Base-by-base conservation (phyloP, 306 rosid species). In the Benincasa hispida region DNA sequence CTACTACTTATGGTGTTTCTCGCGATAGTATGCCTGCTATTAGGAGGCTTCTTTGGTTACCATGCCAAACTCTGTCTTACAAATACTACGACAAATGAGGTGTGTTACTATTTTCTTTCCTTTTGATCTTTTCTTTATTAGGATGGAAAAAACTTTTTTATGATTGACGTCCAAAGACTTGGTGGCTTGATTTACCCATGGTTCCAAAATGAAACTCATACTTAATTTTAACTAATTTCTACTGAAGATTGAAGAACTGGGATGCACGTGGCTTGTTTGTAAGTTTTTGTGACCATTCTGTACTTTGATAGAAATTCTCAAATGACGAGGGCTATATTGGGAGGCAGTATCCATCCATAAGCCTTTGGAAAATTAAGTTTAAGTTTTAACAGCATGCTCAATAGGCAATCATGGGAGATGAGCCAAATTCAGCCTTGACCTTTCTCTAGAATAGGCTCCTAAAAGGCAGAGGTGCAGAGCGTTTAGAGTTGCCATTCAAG, bases 81-180 rank as follows among this genome's bases (percentile, higher is more conserved):
- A 78, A 92, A 94, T 79, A 92, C 92, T 55, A 94, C 99, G 73
- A 89, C 97, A n/a, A 92, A 92, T 47, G 99, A 94, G 99, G 99
- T 94, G 65, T 75, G 51, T 54, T 74, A 32, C 39, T 28, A 28
- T 28, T 86, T 79, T 67, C 45, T 47, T 22, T 78, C 28, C 13
- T 6, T 50, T 27, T 12, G 19, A 7, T 42, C 27, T 34, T 12
- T 45, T 62, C 22, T 22, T 6, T 7, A 54, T 60, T 57, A 8
- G 10, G 45, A 39, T 39, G 45, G 10, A 39, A 39, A 39, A 39
- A 39, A 48, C 54, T 14, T 15, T 48, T 15, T 48, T 48, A 48
- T 48, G 54, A 48, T 13, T 4, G 1, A 13, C 54, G n/a, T 48
- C 54, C 18, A 48, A 48, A 4, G 54, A 45, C 17, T 12, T 5